Evolutionary conservation across 2,329 filamentous ascomycete species (phyloP), one percentile per base, ranked within the genome.

Genomic region (Paraconiothyrium brasiliense): DNA sequence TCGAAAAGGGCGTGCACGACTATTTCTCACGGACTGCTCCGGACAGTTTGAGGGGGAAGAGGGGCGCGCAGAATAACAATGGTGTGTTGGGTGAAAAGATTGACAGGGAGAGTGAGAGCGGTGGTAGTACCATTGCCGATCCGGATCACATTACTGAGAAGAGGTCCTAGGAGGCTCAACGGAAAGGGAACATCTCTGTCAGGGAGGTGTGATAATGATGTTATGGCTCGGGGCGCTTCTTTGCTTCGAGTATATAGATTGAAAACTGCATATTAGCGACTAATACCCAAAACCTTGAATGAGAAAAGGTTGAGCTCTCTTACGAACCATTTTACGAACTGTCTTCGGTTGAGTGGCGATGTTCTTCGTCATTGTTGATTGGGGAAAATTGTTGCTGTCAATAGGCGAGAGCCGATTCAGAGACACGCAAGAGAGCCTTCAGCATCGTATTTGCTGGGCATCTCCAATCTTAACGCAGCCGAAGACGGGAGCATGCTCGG

Each of bases 1-100:
- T 70, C 14, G 57, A 64, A 22, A 57, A 67, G n/a, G 72, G 76
- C 51, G 67, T 79, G 27, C 73, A 76, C 62, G 74, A 71, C 37
- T 77, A 76, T 66, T 77, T 78, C 55, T 47, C 57, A 13, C 57
- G 69, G 22, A 72, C 66, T 32, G 60, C 61, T 13, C 61, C 63
- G 14, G 56, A 48, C n/a, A 37, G 58, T 7, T 22, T 55, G 48
- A 54, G 47, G 47, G 46, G 55, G 22, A 59, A 49, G 44, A 43
- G 63, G 55, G 61, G 39, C 14, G 39, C 55, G 57, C 62, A 66
- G 16, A 48, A 58, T 20, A 5, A 20, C 34, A 68, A 73, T 58
- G 71, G 72, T 60, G 57, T 58, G 11, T 37, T 63, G 44, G 48
- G 35, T 13, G 60, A 66, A 37, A 62, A 60, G 59, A 35, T 54